Evolutionary conservation across 2,329 filamentous ascomycete genomes (phyloP).

Genomic region (Sordariomycetes sp.): DNA sequence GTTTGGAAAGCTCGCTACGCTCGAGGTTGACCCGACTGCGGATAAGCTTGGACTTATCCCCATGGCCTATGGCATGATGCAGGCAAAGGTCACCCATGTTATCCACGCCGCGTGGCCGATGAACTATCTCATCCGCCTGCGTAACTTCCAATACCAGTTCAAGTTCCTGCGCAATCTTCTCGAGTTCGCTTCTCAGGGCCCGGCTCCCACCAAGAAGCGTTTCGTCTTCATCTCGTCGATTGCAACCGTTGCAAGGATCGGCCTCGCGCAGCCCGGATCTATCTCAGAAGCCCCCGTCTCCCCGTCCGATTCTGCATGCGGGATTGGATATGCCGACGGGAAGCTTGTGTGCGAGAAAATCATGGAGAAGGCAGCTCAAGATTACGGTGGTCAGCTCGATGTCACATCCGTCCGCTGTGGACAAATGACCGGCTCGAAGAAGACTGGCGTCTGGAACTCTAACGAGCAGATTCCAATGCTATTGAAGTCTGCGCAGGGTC

Average conservation of each 20-base stretch:
- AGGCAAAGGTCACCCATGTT: slow-evolving; percentile 9
- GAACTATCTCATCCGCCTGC: slow-evolving; percentile 11
- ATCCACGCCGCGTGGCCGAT: slow-evolving; percentile 14
- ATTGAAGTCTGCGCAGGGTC: neutral
- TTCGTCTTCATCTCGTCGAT: slow-evolving; percentile 21
- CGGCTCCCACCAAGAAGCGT: slow-evolving; percentile 8
- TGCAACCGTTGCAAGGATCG: slow-evolving; percentile 12
- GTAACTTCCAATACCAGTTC: slow-evolving; percentile 11
- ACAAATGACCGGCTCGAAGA: slow-evolving; percentile 1
- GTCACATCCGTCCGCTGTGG: neutral
- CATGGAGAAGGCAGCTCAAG: slow-evolving; percentile 4
- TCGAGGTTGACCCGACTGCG: slow-evolving; percentile 9
- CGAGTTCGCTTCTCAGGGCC: slow-evolving; percentile 7
- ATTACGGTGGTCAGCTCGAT: neutral
- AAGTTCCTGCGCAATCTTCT: slow-evolving; percentile 10
- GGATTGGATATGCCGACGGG: slow-evolving; percentile 12
- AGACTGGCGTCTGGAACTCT: neutral
- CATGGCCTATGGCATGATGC: slow-evolving; percentile 6
- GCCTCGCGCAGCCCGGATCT: slow-evolving; percentile 4
- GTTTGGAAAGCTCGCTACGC: slow-evolving; percentile 8
- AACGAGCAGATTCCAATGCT: neutral
- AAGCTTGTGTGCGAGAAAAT: slow-evolving; percentile 14
- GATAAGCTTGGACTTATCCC: slow-evolving; percentile 8
- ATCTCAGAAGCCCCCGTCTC: slow-evolving; percentile 7
- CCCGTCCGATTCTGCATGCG: slow-evolving; percentile 7